Base-by-base conservation (phyloP, 2,329 filamentous ascomycete genomes). In the Raffaelea arxii region DNA sequence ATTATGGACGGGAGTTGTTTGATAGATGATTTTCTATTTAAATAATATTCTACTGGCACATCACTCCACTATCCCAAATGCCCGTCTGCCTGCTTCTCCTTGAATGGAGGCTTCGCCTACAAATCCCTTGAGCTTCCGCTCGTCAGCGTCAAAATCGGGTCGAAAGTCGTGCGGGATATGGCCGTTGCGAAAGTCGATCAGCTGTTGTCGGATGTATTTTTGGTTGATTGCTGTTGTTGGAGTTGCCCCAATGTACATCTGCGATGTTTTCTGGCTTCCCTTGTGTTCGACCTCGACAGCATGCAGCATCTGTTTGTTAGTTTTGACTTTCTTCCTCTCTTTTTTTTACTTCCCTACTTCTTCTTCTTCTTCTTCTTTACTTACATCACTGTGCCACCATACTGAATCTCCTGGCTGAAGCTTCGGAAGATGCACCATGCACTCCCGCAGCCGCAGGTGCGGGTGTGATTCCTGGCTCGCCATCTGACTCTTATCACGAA, bases 391-490 rank as follows among this genome's bases (percentile, higher is more conserved):
- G 21, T 51, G 50, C 50, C 50, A 51, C 50, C 50, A 51, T 4
- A 50, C 25, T 6, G 46, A 66, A 48, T 68, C 66, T 0, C 65
- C 65, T 0, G 65, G 58, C 12, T 57, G 49, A 49, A 68, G 63
- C 6, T 46, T 54, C 1, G 66, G 65, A 27, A 68, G 61, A 48
- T 64, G 54, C 3, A 66, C 54, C 32, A 68, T 51, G 25, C 63
- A 65, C 18, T 66, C 61, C 25, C 61, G 53, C 7, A 68, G 50
- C 6, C 62, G 53, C 11, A 69, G 51, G 51, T 68, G 65, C 5
- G 66, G 64, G 53, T 67, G 64, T 2, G 61, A 62, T 2, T 56
- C 50, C 2, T 53, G 58, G 44, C 62, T 63, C 22, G 65, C 52
- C n/a, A 53, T 50, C 50, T 66, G 64, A n/a, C 58, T 60, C 22